Percentiles rank a stretch among this genome's conserved stretches.
These are phyloP conservation scores for Canna indica DNA, from an alignment of 176 grass and related monocot genomes.

Conservation along the genomic window DNA sequence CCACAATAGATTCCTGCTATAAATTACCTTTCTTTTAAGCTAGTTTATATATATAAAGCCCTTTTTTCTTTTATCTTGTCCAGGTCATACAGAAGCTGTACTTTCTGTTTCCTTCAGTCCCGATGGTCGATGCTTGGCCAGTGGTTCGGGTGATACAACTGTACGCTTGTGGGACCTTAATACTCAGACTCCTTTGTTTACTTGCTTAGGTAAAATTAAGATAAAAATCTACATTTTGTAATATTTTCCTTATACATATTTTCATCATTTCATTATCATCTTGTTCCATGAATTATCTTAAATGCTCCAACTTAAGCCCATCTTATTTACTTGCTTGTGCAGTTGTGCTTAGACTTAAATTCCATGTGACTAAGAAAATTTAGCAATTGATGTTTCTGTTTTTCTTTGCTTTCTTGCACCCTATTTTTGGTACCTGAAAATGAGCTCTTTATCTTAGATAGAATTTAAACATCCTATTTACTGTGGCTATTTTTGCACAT, in stretches of 20 bases:
- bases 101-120: conserved; percentile 87
- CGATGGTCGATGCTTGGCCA: conserved; percentile 63
- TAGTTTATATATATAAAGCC: background rate
- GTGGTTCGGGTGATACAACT: conserved; percentile 85
- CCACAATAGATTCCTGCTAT: background rate
- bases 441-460: background rate
- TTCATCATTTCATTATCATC: background rate
- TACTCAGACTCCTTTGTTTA: conserved; percentile 83
- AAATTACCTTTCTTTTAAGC: background rate
- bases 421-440: background rate
- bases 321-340: background rate
- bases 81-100: conserved; percentile 92
- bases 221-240: background rate
- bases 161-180: conserved; percentile 86
- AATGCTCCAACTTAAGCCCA: background rate
- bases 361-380: background rate
- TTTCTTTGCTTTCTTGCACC: too few species aligned
- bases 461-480: too few species aligned
- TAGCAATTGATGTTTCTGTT: background rate
- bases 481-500: background rate
- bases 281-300: background rate
- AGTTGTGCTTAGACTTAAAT: background rate
- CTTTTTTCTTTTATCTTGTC: background rate
- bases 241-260: background rate
- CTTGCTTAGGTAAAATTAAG: conserved; percentile 62